phyloP scores from a whole-genome alignment of 495 filamentous ascomycete species.

The Penicillium turbatum region DNA sequence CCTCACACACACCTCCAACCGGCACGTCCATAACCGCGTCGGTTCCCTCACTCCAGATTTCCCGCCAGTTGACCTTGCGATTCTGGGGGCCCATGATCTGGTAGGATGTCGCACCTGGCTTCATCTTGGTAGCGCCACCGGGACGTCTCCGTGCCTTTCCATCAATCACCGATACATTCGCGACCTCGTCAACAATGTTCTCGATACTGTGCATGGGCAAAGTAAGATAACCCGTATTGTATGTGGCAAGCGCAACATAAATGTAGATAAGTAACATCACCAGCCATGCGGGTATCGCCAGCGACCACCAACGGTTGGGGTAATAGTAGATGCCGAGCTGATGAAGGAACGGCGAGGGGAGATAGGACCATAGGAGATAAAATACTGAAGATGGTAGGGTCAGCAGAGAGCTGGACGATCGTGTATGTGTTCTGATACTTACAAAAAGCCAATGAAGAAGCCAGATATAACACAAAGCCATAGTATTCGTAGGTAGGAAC shows the following conservation, averaged over 20 bases:
- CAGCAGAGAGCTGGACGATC: background rate
- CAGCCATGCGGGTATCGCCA: constrained; percentile 84
- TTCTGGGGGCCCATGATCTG: constrained; percentile 48
- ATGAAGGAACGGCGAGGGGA: constrained; percentile 86
- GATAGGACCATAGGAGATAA: constrained; percentile 91
- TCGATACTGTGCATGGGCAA: constrained; percentile 75
- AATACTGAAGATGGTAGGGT: constrained; percentile 48
- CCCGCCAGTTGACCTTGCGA: constrained; percentile 62
- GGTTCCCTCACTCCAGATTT: constrained; percentile 84
- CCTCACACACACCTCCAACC: constrained; percentile 93
- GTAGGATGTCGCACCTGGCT: constrained; percentile 43
- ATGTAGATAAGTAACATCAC: constrained; percentile 89
- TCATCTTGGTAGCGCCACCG: constrained; percentile 42
- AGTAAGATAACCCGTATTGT: constrained; percentile 87
- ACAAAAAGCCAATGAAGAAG: constrained; percentile 71
- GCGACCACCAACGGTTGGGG: constrained; percentile 93
- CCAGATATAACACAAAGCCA: constrained; percentile 92
- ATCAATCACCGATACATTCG: constrained; percentile 79
- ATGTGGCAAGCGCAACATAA: constrained; percentile 86
- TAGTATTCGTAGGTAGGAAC: constrained; percentile 99
- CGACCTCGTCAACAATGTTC: constrained; percentile 88
- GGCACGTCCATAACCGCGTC: constrained; percentile 98
- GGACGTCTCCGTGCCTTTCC: constrained; percentile 56
- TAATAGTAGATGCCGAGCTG: constrained; percentile 95
- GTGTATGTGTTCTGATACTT: constrained; percentile 13